Base-by-base conservation (phyloP, 805 yeast species). In the Yarrowia sp. region DNA sequence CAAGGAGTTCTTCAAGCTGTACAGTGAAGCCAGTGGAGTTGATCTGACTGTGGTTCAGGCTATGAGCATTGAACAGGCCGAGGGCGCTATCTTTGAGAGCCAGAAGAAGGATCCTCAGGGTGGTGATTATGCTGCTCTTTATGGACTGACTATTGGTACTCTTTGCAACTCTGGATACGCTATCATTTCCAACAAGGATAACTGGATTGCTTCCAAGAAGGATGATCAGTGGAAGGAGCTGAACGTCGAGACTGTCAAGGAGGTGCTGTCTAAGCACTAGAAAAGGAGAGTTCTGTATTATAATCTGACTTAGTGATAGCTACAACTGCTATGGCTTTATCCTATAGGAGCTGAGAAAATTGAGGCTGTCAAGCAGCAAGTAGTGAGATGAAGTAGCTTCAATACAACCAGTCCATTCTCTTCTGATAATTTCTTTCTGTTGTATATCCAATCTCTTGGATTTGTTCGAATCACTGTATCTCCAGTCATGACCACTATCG, bases 171-270 rank as follows among this genome's bases (percentile, higher is more conserved):
- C 65, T 12, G 65, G 65, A 1, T 59, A 59, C 7, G 65, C 38
- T 2, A 19, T 59, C 2, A 45, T 59, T 35, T 5, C 35, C 14
- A 35, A 45, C 16, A 59, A 59, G 16, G 65, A 59, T 8, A 59
- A 59, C 65, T 59, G 65, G 65, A 59, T 59, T 43, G 65, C 52
- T 2, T n/a, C 41, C 5, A 52, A 32, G 52, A 45, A 59, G 52
- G 52, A 45, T 5, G 65, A 35, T 3, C 35, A 59, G 42, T 59
- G 65, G 65, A 32, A 9, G 3, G 5, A 12, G 22, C 14, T 59
- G 19, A 45, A 9, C 35, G 52, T 45, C 8, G 32, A 32, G 26
- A 10, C 35, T 5, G 12, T 59, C 5, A 41, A 41, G 40, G 26
- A 8, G 14, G 26, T 55, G 9, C 12, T 38, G 3, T n/a, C 43